Conservation (phyloP, 805 yeast species). For the Kluyveromyces nonfermentans region DNA sequence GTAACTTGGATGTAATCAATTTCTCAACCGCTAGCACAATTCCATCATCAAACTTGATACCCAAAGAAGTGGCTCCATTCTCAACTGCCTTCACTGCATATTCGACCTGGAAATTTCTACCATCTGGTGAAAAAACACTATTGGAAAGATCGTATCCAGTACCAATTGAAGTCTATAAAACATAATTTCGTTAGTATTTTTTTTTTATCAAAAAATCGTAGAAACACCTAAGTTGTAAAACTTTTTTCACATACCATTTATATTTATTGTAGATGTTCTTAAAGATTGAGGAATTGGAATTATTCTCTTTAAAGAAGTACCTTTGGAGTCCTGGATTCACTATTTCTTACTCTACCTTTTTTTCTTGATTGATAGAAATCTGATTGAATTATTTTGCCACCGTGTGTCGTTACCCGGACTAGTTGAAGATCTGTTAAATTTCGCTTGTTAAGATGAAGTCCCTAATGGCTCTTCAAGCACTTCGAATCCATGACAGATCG, state of each 20-base stretch:
- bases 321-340: too few relatives aligned
- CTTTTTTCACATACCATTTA: background rate
- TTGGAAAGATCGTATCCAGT: slow-evolving; percentile 98
- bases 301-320: background rate
- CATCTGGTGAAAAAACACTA: slow-evolving; percentile 83
- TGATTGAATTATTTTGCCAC: slow-evolving; percentile 1
- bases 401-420: slow-evolving; percentile 2
- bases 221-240: background rate
- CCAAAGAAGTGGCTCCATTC: slow-evolving; percentile 92
- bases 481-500: too few relatives aligned
- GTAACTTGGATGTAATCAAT: slow-evolving; percentile 71
- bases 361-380: too few relatives aligned
- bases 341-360: background rate
- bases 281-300: background rate
- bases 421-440: background rate
- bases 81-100: slow-evolving; percentile 97
- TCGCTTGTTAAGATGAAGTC: background rate
- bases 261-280: background rate
- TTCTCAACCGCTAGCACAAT: slow-evolving; percentile 97
- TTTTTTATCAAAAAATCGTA: background rate
- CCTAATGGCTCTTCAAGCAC: too few relatives aligned
- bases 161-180: slow-evolving; percentile 75
- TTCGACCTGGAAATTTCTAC: slow-evolving; percentile 94
- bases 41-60: slow-evolving; percentile 87
- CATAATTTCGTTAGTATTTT: background rate